Conservation (phyloP, 2,329 filamentous ascomycete genomes). For the Colletotrichum lindemuthianum region DNA sequence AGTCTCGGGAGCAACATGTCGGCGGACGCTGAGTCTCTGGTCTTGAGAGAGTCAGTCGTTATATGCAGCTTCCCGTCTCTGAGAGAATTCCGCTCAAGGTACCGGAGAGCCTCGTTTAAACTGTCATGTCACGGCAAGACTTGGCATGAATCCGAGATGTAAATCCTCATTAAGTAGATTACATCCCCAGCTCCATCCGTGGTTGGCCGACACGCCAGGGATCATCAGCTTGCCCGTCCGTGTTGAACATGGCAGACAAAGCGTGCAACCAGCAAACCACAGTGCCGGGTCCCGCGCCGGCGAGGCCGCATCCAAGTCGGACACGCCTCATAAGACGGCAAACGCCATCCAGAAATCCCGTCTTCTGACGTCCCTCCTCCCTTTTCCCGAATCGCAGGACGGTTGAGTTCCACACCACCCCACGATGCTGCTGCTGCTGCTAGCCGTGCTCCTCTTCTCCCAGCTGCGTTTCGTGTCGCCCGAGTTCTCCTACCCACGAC, state of each 20-base stretch:
- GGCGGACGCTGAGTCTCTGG: no score
- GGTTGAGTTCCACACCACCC: neutral
- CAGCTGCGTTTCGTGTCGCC: neutral
- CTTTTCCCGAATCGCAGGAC: neutral
- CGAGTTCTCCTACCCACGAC: conserved; percentile 17
- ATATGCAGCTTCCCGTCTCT: no score
- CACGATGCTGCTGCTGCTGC: neutral
- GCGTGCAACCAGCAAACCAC: neutral
- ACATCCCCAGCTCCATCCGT: neutral
- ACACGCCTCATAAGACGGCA: neutral
- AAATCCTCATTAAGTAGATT: neutral
- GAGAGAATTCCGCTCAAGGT: no score
- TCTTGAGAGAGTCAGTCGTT: no score
- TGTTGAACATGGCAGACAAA: neutral
- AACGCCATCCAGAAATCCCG: neutral
- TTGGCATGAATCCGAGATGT: no score
- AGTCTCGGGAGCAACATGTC: no score
- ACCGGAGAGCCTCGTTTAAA: no score
- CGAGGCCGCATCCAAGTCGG: neutral
- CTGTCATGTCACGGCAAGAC: no score
- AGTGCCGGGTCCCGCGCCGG: neutral
- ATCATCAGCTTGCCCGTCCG: neutral
- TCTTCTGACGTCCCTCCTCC: neutral
- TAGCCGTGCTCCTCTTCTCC: conserved; percentile 4
- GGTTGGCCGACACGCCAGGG: conserved; percentile 6